Evolutionary conservation across 768 basidiomycete species (phyloP), one percentile per base, ranked within the genome.

Genomic region (Phanerochaete carnosa): DNA sequence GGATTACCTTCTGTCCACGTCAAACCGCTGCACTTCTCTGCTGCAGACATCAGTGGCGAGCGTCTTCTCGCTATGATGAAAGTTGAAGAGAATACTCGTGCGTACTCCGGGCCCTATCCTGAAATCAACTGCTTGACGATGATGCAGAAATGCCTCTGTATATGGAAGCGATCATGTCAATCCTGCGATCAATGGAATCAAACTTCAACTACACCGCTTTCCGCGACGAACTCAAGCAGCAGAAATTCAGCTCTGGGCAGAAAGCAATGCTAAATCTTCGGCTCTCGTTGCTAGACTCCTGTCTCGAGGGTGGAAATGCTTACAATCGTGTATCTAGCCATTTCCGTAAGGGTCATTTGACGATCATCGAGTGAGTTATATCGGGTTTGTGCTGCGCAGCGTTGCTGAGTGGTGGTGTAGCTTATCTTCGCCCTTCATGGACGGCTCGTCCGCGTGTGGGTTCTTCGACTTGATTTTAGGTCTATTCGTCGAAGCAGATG

Each of bases 371-470:
- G 60, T 61, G 32, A 25, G 60, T 47, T 15, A 32, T 26, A 11
- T 59, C 47, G 12, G 22, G 26, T 33, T 33, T 5, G 9, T 13
- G 7, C 32, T 13, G 52, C 26, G 11, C 23, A 9, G 23, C 12
- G 23, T 26, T 32, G 54, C 54, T 28, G 33, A 73, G 4, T 16
- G 37, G 1, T 25, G 15, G 22, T 25, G 7, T 25, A 61, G 60
- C 63, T 74, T 90, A 0, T 88, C 89, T 0, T 89, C 89, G 57
- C 87, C 90, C 0, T 91, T 90, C 64, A 80, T 90, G 16, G 90
- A 91, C 65, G 73, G 84, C 1, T 76, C 77, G 0, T 82, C 86
- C 1, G 89, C 89, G 2, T 89, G 89, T 62, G 83, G 83, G 0
- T 69, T 91, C 4, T 91, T 91, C 57, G 87, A 91, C 57, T 87